Base-by-base conservation (phyloP, 352 stramenopile species). In the Globisporangium paroecandrum region DNA sequence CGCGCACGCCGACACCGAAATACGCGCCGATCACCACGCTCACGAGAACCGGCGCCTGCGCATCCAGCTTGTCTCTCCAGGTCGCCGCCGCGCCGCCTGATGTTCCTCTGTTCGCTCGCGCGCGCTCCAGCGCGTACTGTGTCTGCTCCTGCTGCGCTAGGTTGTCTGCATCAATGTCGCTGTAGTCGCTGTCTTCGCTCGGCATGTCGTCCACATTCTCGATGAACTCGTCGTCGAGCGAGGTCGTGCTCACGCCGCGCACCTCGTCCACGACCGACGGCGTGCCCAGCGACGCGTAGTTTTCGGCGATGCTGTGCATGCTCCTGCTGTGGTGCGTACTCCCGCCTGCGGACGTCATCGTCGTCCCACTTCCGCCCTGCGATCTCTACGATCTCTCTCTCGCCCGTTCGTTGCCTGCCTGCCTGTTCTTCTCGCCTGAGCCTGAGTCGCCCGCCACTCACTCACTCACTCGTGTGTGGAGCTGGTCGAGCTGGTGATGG, bases 301-400 rank as follows among this genome's bases (percentile, higher is more conserved):
- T 70, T 68, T 85, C 77, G 1, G 69, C 78, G 59, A 85, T 85
- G 22, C 76, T 83, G 61, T 74, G 73, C 74, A 85, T 83, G 67
- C 64, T 69, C 41, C 64, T 36, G 43, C 55, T 69, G 64, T 69
- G 57, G 64, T 60, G 32, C 41, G 63, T 56, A 55, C 25, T 57
- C 20, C 63, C 41, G 53, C 51, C 29, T 22, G 32, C 46, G 20
- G 43, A 49, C 43, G 41, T 32, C 27, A 34, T 65, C 24, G 55
- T 49, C 32, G 57, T 41, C 32, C 32, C 27, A 43, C 18, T 24
- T 24, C 7, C 32, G 32, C 18, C 20, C 41, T 49, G 15, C 15
- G 41, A 49, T 49, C 41, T 49, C 41, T 49, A 49, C 41, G 41
- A 49, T 47, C 38, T 43, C 36, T 43, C 36, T 43, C 10, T 43